Base-by-base conservation (phyloP, 164 flowering plant species). In the Vitis riparia region DNA sequence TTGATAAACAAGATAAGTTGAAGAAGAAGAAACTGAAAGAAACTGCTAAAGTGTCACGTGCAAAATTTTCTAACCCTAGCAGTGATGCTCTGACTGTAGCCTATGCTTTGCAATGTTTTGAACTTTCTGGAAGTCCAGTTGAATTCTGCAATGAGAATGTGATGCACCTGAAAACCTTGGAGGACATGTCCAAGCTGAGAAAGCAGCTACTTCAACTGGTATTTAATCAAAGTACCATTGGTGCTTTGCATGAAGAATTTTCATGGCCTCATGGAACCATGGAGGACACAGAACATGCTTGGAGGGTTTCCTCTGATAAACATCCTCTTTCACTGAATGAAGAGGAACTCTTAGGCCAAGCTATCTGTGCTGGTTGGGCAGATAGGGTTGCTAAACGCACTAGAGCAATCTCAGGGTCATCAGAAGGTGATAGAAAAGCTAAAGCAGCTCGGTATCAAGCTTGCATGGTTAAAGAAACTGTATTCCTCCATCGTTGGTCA, bases 351-450 rank as follows among this genome's bases (percentile, higher is more conserved):
- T 69, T 95, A 70, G 81, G 91, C 58, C 88, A 86, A 81, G 92
- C 97, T 67, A 86, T 93, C 9, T 96, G 97, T 82, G 95, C 97
- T 65, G 98, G 99, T n/a, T 95, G 98, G 99, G 95, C 89, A 12
- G 97, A 93, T 75, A 86, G 97, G 79, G 88, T 95, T 76, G 97
- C 97, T 37, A 91, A 82, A 68, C 91, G 91, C 32, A 68, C 77
- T 58, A 82, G 85, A 70, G 75, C 68, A 58, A 73, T 57, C 65
- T 76, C 83, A 13, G 51, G 66, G 27, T 74, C 73, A 52, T 67
- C 82, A 3, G 88, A 79, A 50, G 87, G 62, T 63, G 89, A 84
- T 23, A 78, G 76, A 66, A 90, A 77, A 64, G 79, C 74, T 15
- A 84, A 71, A 72, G 84, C 92, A 3, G 81, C 74, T 47, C 71